Evolutionary conservation across 768 basidiomycete species (phyloP).

Genomic region (Thelephora aurantiotincta): DNA sequence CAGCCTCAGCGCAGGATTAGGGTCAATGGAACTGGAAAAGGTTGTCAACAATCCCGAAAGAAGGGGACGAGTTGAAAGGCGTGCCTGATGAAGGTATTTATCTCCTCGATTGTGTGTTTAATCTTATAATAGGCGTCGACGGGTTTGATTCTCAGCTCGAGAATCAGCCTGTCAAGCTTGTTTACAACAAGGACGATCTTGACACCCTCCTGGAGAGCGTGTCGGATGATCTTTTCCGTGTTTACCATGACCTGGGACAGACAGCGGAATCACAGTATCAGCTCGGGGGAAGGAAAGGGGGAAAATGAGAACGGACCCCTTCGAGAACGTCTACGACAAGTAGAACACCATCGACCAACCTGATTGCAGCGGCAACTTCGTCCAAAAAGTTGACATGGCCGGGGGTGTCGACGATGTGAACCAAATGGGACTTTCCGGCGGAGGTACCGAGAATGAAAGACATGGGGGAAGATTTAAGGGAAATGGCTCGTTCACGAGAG

Average conservation of each 20-base stretch:
- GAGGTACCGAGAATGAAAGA: conserved; percentile 79
- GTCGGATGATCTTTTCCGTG: conserved; percentile 76
- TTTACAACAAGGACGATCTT: conserved; percentile 91
- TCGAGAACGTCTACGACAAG: conserved; percentile 98
- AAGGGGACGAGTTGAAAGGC: conserved; percentile 7
- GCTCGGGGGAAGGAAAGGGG: not conserved
- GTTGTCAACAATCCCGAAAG: conserved; percentile 1
- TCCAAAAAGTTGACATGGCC: conserved; percentile 99
- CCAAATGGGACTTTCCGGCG: conserved; percentile 80
- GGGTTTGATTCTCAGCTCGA: conserved; percentile 92
- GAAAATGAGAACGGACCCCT: conserved; percentile 46
- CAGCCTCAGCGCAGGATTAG: conserved; percentile 74
- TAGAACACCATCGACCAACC: conserved; percentile 82
- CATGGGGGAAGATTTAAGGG: conserved; percentile 95
- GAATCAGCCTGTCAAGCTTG: conserved; percentile 94
- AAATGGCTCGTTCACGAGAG: conserved; percentile 79
- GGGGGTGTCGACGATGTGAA: conserved; percentile 94
- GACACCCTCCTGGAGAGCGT: conserved; percentile 79
- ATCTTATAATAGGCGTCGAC: conserved; percentile 98
- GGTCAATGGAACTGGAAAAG: conserved; percentile 54
- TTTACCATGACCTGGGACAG: conserved; percentile 72
- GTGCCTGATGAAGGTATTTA: conserved; percentile 91
- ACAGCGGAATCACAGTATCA: conserved; percentile 8
- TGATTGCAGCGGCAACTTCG: conserved; percentile 80
- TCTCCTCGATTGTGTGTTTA: conserved; percentile 96